These are phyloP conservation scores for Enterospora canceri DNA, from an alignment of 371 early-diverging fungal genomes.

Conservation along the genomic window DNA sequence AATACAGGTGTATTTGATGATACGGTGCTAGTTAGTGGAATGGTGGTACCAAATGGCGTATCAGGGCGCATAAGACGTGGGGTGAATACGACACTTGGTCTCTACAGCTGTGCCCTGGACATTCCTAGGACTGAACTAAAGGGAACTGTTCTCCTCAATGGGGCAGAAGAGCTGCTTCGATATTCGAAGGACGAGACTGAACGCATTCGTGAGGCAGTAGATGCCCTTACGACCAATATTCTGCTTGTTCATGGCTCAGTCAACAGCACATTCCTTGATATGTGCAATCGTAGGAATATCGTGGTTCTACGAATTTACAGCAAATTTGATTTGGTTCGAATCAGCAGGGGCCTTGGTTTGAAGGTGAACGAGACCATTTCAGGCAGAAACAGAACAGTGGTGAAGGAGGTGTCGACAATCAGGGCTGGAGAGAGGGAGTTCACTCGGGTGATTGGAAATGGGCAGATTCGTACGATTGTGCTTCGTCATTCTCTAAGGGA, in stretches of 20 bases:
- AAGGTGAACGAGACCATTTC: constrained; percentile 34
- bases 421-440: neutral
- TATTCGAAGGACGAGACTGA: constrained; percentile 75
- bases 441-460: neutral
- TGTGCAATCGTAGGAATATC: constrained; percentile 44
- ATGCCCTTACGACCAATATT: constrained; percentile 67
- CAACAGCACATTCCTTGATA: constrained; percentile 45
- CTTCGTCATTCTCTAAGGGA: constrained; percentile 45
- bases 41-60: constrained; percentile 88
- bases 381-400: neutral
- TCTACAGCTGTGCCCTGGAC: constrained; percentile 86
- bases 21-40: constrained; percentile 76
- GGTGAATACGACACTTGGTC: constrained; percentile 64
- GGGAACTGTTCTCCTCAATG: constrained; percentile 88
- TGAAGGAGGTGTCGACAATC: neutral
- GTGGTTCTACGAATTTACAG: constrained; percentile 46
- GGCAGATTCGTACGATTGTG: constrained; percentile 43
- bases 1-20: constrained; percentile 79
- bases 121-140: constrained; percentile 89
- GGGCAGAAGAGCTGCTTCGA: constrained; percentile 81
- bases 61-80: constrained; percentile 60
- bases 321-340: constrained; percentile 53
- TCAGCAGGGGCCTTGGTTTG: constrained; percentile 45
- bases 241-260: constrained; percentile 52
- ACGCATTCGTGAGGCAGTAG: constrained; percentile 60